Conservation (phyloP, 2,329 filamentous ascomycete species). For the Fusarium tupiense region DNA sequence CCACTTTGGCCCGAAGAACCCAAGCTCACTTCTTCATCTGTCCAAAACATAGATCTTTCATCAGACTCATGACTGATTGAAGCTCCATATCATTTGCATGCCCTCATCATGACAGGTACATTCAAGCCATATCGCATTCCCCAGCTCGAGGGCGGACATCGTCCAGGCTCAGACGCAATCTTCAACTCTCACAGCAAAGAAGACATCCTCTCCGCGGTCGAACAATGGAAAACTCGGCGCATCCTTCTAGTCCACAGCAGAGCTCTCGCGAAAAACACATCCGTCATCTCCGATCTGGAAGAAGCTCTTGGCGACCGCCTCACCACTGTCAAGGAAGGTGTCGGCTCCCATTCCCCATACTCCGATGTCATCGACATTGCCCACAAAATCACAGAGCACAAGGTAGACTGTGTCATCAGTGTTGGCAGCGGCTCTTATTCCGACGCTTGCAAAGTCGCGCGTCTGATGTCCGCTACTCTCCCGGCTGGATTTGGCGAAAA, state of each 20-base stretch:
- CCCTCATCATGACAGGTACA: background rate
- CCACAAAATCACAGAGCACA: background rate
- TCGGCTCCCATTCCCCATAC: slow-evolving; percentile 17
- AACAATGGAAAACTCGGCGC: background rate
- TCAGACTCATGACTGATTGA: too few species aligned
- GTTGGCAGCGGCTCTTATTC: slow-evolving; percentile 13
- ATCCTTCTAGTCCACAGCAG: slow-evolving; percentile 12
- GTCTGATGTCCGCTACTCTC: background rate
- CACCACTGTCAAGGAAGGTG: background rate
- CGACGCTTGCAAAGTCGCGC: slow-evolving; percentile 14
- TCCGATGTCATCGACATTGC: slow-evolving; percentile 14
- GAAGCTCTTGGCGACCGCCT: background rate
- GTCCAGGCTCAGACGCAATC: slow-evolving; percentile 7
- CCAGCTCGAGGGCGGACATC: slow-evolving; percentile 7
- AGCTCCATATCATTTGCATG: too few species aligned
- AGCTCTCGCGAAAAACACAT: slow-evolving; percentile 2
- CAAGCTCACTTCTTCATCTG: background rate
- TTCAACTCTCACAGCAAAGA: slow-evolving; percentile 20
- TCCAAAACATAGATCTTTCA: background rate
- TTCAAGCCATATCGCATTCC: background rate
- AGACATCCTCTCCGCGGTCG: background rate
- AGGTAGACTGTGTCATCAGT: slow-evolving; percentile 1
- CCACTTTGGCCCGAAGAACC: background rate
- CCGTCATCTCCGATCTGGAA: background rate
- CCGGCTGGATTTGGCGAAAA: background rate